Evolutionary conservation across 1,284 basidiomycete species (phyloP).

Genomic region (Exobasidium cylindrosporum): DNA sequence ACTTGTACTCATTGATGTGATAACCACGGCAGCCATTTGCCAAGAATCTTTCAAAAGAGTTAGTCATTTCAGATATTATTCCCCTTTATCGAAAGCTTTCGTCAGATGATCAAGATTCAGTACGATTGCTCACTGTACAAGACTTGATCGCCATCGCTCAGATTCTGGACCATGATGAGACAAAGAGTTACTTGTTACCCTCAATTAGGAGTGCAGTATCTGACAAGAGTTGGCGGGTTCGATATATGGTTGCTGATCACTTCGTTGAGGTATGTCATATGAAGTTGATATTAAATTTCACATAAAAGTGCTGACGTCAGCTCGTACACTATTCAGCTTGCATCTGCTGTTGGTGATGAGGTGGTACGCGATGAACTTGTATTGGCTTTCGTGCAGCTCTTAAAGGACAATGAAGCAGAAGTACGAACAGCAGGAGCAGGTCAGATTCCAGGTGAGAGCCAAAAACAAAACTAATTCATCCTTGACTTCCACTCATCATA

Average conservation of each 20-base stretch:
- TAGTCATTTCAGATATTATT: conserved; percentile 74
- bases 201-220: conserved; percentile 74
- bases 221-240: conserved; percentile 97
- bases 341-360: conserved; percentile 83
- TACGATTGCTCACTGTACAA: conserved; percentile 90
- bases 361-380: conserved; percentile 93
- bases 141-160: conserved; percentile 90
- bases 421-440: conserved; percentile 93
- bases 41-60: conserved; percentile 53
- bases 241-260: conserved; percentile 98
- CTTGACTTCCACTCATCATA: conserved; percentile 57
- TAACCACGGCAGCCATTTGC: conserved; percentile 36
- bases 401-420: conserved; percentile 99
- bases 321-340: conserved; percentile 58
- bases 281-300: background rate
- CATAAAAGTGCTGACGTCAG: background rate
- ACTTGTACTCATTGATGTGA: conserved; percentile 1
- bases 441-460: conserved; percentile 72
- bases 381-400: conserved; percentile 83
- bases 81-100: conserved; percentile 93
- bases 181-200: conserved; percentile 84
- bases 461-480: background rate
- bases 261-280: conserved; percentile 71
- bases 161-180: conserved; percentile 77
- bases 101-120: conserved; percentile 96